A percentile compares a stretch with the other conserved stretches of the same genome.
Evolutionary conservation across 2,329 filamentous ascomycete genomes (phyloP).

Genomic region (Ustilaginoidea virens): DNA sequence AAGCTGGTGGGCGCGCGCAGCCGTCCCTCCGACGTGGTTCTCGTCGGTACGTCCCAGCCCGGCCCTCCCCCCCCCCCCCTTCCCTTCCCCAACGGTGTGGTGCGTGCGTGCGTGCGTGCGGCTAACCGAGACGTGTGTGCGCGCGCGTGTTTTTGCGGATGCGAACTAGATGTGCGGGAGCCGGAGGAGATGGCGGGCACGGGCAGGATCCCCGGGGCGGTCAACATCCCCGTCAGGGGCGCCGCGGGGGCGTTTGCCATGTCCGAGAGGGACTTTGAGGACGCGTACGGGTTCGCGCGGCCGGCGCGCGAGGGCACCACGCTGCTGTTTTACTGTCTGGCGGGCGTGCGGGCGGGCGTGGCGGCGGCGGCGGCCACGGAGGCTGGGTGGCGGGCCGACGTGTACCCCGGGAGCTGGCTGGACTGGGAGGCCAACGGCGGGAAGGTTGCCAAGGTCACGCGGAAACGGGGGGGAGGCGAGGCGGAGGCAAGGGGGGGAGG

Average conservation of each 20-base stretch:
- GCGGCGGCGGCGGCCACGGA: conserved; percentile 64
- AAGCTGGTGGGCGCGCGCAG: conserved; percentile 15
- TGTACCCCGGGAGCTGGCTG: conserved; percentile 63
- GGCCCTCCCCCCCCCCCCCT: too few relatives aligned
- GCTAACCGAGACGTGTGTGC: too few relatives aligned
- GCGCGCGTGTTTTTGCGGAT: too few relatives aligned
- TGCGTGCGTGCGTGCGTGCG: too few relatives aligned
- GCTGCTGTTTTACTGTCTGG: conserved; percentile 84
- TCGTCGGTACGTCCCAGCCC: conserved; percentile 27
- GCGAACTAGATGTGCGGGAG: conserved; percentile 60
- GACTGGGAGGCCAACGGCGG: conserved; percentile 73
- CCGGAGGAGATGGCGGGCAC: conserved; percentile 46
- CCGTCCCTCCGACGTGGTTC: conserved; percentile 14
- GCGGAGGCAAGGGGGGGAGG: conserved; percentile 8
- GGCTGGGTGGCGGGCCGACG: conserved; percentile 59
- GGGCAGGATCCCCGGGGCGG: conserved; percentile 62
- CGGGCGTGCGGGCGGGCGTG: conserved; percentile 66
- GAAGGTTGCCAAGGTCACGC: conserved; percentile 19
- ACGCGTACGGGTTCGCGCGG: conserved; percentile 63
- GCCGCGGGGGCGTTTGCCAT: conserved; percentile 71
- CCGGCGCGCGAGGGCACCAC: conserved; percentile 37
- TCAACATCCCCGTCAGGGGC: conserved; percentile 69
- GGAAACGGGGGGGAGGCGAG: conserved; percentile 23
- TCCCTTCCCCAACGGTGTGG: too few relatives aligned
- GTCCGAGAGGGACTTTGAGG: conserved; percentile 62